These are phyloP conservation scores for Debaryomycetaceae sp. DNA, from an alignment of 1,139 yeast species.

Conservation along the genomic window DNA sequence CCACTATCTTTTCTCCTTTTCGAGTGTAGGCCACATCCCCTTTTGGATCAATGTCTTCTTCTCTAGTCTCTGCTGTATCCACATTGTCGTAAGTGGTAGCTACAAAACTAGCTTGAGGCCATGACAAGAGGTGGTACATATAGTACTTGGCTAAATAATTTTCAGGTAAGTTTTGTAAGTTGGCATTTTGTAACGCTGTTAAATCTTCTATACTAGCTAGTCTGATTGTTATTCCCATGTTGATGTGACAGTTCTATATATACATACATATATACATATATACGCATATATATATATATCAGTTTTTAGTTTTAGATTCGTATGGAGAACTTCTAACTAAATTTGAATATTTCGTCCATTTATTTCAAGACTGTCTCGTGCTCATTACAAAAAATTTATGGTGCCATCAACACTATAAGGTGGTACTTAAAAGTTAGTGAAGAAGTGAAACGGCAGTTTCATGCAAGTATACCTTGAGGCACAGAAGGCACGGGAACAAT, in stretches of 20 bases:
- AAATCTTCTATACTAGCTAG: conserved; percentile 84
- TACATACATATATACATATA: not conserved
- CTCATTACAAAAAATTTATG: not conserved
- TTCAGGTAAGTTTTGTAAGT: conserved; percentile 89
- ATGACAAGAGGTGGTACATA: conserved; percentile 86
- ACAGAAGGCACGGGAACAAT: too few relatives aligned
- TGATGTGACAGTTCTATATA: conserved; percentile 1
- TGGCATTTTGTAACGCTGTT: conserved; percentile 96
- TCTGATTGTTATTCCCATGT: conserved; percentile 83
- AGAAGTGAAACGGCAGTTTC: too few relatives aligned
- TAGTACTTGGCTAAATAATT: conserved; percentile 90
- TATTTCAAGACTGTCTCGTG: not conserved
- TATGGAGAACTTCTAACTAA: not conserved
- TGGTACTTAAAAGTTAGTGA: too few relatives aligned
- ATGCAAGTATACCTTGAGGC: too few relatives aligned
- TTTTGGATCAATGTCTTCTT: conserved; percentile 37
- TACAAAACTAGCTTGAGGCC: conserved; percentile 98
- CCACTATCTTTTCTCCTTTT: conserved; percentile 78
- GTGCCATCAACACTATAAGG: not conserved
- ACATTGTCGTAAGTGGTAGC: conserved; percentile 67
- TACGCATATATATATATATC: not conserved
- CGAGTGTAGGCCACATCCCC: conserved; percentile 57
- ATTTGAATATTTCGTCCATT: not conserved
- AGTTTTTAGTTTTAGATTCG: not conserved
- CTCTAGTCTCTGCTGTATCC: conserved; percentile 27